A percentile compares a stretch with the other conserved stretches of the same genome.
phyloP scores from a whole-genome alignment of 2,329 filamentous ascomycete species.

The Penicillium sp. region DNA sequence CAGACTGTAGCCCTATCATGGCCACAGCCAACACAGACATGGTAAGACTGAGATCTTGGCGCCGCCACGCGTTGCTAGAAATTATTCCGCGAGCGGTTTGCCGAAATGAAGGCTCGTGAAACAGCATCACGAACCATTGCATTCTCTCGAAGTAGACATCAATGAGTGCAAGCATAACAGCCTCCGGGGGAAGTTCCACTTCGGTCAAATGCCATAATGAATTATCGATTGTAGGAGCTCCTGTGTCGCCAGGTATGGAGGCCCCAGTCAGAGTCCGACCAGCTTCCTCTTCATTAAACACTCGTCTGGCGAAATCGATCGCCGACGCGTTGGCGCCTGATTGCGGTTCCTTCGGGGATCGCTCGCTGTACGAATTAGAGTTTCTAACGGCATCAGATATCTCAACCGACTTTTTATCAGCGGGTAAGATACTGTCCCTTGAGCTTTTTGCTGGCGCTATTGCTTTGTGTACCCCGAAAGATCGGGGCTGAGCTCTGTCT shows the following conservation, averaged over 20 bases:
- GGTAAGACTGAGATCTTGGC: constrained; percentile 16
- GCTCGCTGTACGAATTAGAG: not conserved
- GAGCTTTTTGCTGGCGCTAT: constrained; percentile 1
- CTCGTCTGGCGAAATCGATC: constrained; percentile 22
- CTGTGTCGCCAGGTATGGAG: constrained; percentile 18
- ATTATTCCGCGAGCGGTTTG: constrained; percentile 12
- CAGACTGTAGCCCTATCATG: constrained; percentile 20
- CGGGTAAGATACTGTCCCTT: not conserved
- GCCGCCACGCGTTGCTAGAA: constrained; percentile 12
- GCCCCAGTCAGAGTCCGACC: constrained; percentile 16
- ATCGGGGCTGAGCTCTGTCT: not conserved
- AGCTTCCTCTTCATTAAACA: constrained; percentile 21
- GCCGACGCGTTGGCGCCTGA: constrained; percentile 19
- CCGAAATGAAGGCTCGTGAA: constrained; percentile 17
- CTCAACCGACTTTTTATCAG: not conserved
- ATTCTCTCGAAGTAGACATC: constrained; percentile 25
- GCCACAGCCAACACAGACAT: constrained; percentile 18
- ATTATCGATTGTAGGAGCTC: constrained; percentile 5
- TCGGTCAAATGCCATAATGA: constrained; percentile 17
- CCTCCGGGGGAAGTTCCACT: constrained; percentile 15
- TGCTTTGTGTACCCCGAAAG: not conserved
- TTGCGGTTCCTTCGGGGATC: constrained; percentile 14
- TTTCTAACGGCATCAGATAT: not conserved
- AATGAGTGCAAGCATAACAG: constrained; percentile 15
- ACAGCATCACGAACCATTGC: constrained; percentile 23